Evolutionary conservation across 805 yeast genomes (phyloP).

Genomic region (Candida quercuum): DNA sequence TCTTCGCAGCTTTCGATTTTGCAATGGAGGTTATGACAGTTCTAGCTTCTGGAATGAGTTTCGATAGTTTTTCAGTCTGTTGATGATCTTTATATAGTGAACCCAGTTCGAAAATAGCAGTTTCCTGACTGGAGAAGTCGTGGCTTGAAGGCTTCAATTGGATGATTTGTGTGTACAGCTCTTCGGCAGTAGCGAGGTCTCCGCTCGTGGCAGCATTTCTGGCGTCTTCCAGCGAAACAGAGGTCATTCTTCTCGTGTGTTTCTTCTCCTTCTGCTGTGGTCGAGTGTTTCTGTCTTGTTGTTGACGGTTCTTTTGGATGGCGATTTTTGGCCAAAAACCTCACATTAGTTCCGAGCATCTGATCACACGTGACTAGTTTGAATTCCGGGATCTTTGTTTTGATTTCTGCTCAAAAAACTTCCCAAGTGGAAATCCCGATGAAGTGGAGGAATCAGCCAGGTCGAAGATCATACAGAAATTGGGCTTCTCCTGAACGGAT

Average conservation of each 20-base stretch:
- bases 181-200: slow-evolving; percentile 54
- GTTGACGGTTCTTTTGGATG: neutral
- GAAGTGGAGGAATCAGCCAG: no score
- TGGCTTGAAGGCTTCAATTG: slow-evolving; percentile 20
- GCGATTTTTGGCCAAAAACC: no score
- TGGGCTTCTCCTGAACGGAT: no score
- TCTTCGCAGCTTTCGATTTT: slow-evolving; percentile 91
- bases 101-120: slow-evolving; percentile 64
- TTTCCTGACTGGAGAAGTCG: slow-evolving; percentile 23
- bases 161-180: slow-evolving; percentile 48
- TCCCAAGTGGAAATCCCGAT: no score
- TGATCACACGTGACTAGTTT: neutral
- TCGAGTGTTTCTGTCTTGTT: neutral
- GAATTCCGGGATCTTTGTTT: neutral
- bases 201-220: slow-evolving; percentile 47
- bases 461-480: no score
- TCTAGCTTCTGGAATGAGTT: slow-evolving; percentile 64
- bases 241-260: slow-evolving; percentile 11
- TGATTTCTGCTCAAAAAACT: no score
- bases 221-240: slow-evolving; percentile 47
- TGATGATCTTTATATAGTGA: slow-evolving; percentile 50
- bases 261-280: slow-evolving; percentile 1
- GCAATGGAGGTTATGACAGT: slow-evolving; percentile 74
- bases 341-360: no score
- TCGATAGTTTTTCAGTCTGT: slow-evolving; percentile 46